These are phyloP conservation scores for Saitozyma podzolica DNA, from an alignment of 768 basidiomycete species.

Conservation along the genomic window DNA sequence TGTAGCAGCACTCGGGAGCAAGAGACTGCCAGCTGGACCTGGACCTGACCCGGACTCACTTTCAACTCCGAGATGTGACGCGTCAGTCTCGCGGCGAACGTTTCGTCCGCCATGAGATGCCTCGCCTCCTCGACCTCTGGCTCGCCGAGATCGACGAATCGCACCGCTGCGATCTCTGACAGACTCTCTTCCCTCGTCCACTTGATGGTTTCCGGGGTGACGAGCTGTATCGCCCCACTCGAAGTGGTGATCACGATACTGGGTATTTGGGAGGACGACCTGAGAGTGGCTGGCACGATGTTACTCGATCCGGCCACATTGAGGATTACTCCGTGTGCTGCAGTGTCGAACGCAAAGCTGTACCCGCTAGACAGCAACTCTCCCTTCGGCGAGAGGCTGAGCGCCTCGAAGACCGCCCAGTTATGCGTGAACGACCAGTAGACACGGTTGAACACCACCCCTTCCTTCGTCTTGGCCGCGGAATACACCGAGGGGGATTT, in stretches of 20 bases:
- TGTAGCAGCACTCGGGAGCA: not conserved
- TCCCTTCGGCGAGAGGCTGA: conserved; percentile 20
- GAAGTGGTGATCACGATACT: conserved; percentile 61
- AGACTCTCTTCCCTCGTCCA: conserved; percentile 85
- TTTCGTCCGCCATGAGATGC: conserved; percentile 45
- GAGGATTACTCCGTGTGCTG: conserved; percentile 65
- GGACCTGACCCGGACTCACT: conserved; percentile 22
- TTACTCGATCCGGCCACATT: conserved; percentile 58
- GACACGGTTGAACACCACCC: conserved; percentile 63
- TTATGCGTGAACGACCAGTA: conserved; percentile 64
- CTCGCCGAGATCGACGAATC: conserved; percentile 79
- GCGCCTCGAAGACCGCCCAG: conserved; percentile 27
- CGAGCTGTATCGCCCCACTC: conserved; percentile 75
- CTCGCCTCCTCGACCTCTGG: conserved; percentile 52
- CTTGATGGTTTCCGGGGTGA: conserved; percentile 62
- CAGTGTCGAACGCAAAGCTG: conserved; percentile 67
- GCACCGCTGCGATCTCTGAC: conserved; percentile 63
- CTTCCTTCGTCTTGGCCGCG: conserved; percentile 57
- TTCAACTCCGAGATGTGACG: conserved; percentile 46
- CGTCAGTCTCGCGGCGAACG: conserved; percentile 28
- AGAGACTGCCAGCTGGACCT: too few relatives aligned
- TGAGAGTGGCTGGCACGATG: conserved; percentile 8
- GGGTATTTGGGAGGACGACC: conserved; percentile 24
- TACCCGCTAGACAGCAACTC: conserved; percentile 51
- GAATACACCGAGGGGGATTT: conserved; percentile 61